Percentiles rank a stretch among this genome's conserved stretches.
phyloP scores from a whole-genome alignment of 139 green algal species.

The Haematococcus sp. region DNA sequence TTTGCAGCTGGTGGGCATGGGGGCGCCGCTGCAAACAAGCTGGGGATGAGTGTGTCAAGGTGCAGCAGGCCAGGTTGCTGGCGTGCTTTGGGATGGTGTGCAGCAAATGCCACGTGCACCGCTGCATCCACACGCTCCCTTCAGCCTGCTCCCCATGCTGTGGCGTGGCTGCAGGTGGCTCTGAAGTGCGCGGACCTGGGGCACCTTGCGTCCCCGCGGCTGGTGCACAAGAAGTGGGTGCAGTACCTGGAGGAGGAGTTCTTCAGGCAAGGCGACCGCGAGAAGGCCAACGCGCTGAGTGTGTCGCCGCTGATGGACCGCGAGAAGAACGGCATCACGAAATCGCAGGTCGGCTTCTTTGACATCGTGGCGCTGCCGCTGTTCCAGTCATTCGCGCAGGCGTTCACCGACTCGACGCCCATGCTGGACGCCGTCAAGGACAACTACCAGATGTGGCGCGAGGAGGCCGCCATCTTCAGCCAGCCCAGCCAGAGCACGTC shows the following conservation, averaged over 20 bases:
- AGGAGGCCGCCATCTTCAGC: conserved; percentile 25
- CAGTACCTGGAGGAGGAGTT: conserved; percentile 61
- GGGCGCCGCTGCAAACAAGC: no score
- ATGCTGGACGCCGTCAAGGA: conserved; percentile 57
- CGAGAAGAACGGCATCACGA: conserved; percentile 55
- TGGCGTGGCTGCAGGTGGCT: conserved; percentile 40
- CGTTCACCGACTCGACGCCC: conserved; percentile 36
- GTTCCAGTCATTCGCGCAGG: conserved; percentile 51
- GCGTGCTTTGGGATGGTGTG: background rate
- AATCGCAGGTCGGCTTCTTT: conserved; percentile 66
- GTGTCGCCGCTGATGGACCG: conserved; percentile 64
- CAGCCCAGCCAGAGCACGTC: conserved; percentile 11
- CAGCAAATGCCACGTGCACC: background rate
- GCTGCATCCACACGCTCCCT: no score
- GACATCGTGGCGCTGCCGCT: conserved; percentile 66
- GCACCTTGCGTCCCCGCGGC: conserved; percentile 41
- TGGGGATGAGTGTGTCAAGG: no score
- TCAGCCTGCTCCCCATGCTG: no score
- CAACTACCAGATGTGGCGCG: conserved; percentile 62
- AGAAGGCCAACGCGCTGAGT: conserved; percentile 38
- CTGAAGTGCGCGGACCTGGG: conserved; percentile 64
- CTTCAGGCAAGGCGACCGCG: conserved; percentile 60
- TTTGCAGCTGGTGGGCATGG: no score
- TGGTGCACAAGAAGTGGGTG: conserved; percentile 64
- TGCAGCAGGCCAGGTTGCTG: background rate